Base-by-base conservation (phyloP, 768 basidiomycete genomes). In the Leucocoprinus sp. region DNA sequence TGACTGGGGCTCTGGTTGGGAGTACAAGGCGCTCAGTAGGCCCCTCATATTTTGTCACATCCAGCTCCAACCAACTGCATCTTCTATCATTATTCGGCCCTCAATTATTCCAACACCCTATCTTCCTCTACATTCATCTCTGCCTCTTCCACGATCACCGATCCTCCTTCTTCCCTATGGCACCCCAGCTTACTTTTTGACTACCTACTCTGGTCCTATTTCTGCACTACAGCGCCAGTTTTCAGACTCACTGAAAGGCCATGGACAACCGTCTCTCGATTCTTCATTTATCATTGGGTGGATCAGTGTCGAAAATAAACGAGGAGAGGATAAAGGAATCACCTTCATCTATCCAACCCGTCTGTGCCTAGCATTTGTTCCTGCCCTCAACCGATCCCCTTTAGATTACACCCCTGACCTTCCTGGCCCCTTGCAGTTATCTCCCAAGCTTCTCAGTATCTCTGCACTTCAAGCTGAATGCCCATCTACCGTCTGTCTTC, bases 311-410 rank as follows among this genome's bases (percentile, higher is more conserved):
- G 76, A 86, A 60, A 85, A 85, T 54, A 80, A 74, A 50, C 84
- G 83, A 52, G 84, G 83, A 24, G 86, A 89, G 58, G 84, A 86
- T 52, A 88, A 87, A 54, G 86, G 86, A 0, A 64, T 85, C 23
- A 67, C 74, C n/a, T 66, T 84, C 39, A 77, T 89, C 50, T 90
- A 86, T 68, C 87, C 88, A 1, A 61, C 72, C 2, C 61, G 67
- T 1, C 72, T 90, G 3, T 84, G 80, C 51, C 55, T 74, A 18
- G 61, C 68, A 59, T 63, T 65, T 60, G n/a, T 71, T 60, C 59
- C 67, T 53, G 50, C 60, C 43, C 66, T 12, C 54, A 63, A 37
- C 57, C 68, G 45, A 57, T 61, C 43, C 8, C 65, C 69, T 14
- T 66, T 84, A 28, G 58, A 72, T 15, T 69, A 74, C 53, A 66